Base-by-base conservation (phyloP, 306 rosid genomes). In the Acacia melanoxylon region DNA sequence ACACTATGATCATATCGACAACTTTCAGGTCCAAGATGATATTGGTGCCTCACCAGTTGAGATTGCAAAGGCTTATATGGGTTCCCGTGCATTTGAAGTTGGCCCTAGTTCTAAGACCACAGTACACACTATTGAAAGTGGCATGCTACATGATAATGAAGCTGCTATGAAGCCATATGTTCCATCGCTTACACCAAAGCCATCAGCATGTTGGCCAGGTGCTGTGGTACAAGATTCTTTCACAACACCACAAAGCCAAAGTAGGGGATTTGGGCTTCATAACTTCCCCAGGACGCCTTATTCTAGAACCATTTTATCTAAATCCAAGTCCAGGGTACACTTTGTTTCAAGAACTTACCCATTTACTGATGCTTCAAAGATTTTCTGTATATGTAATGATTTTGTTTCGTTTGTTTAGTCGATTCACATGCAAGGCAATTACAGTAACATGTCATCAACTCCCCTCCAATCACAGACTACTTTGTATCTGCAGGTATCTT, bases 21-120 rank as follows among this genome's bases (percentile, higher is more conserved):
- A 80, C 46, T 81, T 76, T 87, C 69, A 93, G 97, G 89, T 79
- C 69, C 90, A 5, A 75, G 92, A 86, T 76, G 89, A 85, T 69
- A 80, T 93, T 71, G 88, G 83, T 79, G 92, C 98, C 78, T 95
- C 99, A 68, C 98, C 99, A 62, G 71, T 87, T 48, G 94, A 91
- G 20, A 89, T 95, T 88, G 99, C 99, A 41, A 89, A 91, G 86
- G 98, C 96, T 81, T 95, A 89, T 84, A 95, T 95, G 98, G 87
- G 83, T 85, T 87, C 86, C 82, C 89, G 89, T 80, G 85, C 82
- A 78, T 87, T 83, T 20, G 98, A 90, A 80, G 83, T 77, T 62
- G 91, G 88, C 76, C 70, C 82, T 76, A 85, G 83, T 85, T 84
- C 88, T 42, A 90, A 84, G 88, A 80, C 68, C 79, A 48, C 44